phyloP scores from a whole-genome alignment of 1,139 yeast genomes.

The Suhomyces anneliseae region DNA sequence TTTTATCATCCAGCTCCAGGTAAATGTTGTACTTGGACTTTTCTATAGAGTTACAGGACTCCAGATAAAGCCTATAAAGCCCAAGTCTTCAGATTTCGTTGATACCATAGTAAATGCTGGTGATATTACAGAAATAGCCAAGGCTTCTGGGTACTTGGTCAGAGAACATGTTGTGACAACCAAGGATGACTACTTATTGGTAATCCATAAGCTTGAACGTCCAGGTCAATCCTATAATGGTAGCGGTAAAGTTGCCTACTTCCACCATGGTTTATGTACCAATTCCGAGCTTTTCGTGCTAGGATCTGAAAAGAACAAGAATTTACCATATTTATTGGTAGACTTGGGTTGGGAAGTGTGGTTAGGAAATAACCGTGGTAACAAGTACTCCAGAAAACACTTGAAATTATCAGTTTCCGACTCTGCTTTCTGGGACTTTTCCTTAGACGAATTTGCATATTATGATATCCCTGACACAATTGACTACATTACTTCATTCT shows the following conservation, averaged over 20 bases:
- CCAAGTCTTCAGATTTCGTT: not conserved
- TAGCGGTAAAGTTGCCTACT: constrained; percentile 33
- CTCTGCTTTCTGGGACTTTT: constrained; percentile 74
- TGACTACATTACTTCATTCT: constrained; percentile 46
- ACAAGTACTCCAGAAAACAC: constrained; percentile 42
- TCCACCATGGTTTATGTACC: constrained; percentile 50
- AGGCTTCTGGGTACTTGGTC: constrained; percentile 58
- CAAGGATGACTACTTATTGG: constrained; percentile 42
- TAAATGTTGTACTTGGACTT: constrained; percentile 3
- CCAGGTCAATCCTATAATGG: constrained; percentile 5
- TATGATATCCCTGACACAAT: constrained; percentile 80
- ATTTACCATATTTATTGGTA: constrained; percentile 30
- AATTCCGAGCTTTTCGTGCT: constrained; percentile 46
- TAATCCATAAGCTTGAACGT: constrained; percentile 35
- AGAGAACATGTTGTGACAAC: constrained; percentile 72
- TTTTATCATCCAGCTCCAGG: constrained; percentile 8
- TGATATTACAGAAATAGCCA: constrained; percentile 66
- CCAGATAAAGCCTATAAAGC: not conserved
- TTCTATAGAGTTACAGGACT: not conserved
- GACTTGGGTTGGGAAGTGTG: constrained; percentile 39
- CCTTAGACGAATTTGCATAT: constrained; percentile 81
- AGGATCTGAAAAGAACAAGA: constrained; percentile 35
- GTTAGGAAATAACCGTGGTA: constrained; percentile 40
- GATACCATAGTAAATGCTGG: constrained; percentile 29
- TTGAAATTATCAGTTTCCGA: constrained; percentile 40